Evolutionary conservation across 225 moss, liverwort and hornwort genomes (phyloP).

Genomic region (Anthoceros angustus): DNA sequence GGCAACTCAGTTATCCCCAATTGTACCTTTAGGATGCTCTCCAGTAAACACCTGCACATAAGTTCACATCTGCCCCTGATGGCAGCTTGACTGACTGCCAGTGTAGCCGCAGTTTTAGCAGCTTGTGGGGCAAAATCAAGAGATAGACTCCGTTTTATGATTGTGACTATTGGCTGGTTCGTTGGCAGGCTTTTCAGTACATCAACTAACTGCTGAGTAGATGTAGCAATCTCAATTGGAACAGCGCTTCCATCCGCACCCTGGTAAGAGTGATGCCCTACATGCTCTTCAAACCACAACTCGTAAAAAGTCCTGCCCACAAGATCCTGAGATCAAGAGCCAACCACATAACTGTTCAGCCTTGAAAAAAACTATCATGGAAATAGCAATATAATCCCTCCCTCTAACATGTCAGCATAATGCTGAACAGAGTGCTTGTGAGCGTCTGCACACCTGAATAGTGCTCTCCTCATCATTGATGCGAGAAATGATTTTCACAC

Average conservation of each 20-base stretch:
- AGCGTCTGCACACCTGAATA: conserved; percentile 40
- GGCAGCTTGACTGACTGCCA: conserved; percentile 57
- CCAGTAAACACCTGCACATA: conserved; percentile 92
- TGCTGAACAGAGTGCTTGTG: no score
- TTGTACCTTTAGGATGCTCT: conserved; percentile 77
- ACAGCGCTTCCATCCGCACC: conserved; percentile 64
- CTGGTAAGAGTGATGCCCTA: conserved; percentile 43
- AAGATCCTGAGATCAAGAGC: conserved; percentile 48
- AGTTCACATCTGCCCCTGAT: conserved; percentile 81
- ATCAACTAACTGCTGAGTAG: conserved; percentile 80
- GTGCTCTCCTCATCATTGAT: conserved; percentile 91
- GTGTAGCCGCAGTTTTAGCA: conserved; percentile 59
- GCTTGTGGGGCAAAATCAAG: conserved; percentile 77
- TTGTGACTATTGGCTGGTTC: conserved; percentile 67
- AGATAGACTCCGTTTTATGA: conserved; percentile 82
- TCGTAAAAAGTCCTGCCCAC: conserved; percentile 93
- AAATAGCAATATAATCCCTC: no score
- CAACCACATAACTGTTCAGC: no score
- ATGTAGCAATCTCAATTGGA: conserved; percentile 56
- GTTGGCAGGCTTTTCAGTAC: conserved; percentile 63
- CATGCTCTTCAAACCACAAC: conserved; percentile 90
- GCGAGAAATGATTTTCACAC: conserved; percentile 83
- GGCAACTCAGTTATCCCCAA: not conserved
- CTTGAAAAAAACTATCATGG: no score
- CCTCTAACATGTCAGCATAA: no score